Base-by-base conservation (phyloP, 2,329 filamentous ascomycete species). In the Rutstroemia sydowiana region DNA sequence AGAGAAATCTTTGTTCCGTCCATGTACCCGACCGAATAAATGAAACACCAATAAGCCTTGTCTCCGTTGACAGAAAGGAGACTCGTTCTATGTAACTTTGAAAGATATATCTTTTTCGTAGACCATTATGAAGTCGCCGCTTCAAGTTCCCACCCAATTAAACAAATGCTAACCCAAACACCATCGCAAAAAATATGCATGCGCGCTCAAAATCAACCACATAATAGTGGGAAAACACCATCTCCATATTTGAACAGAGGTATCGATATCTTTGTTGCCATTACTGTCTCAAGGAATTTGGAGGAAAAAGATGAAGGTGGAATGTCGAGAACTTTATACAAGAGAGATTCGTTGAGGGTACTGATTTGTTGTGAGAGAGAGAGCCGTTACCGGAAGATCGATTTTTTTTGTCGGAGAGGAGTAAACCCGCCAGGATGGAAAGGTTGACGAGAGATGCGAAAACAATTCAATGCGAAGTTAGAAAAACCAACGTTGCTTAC, bases 81-180 rank as follows among this genome's bases (percentile, higher is more conserved):
- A 65, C 63, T 65, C 62, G 59, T 61, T 65, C 61, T 67, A 65
- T 66, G 59, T 65, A 61, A 59, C 56, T 59, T 41, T 34, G 41
- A 45, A 40, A 54, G 56, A 55, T 61, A 56, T 64, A 55, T 63
- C 64, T 63, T 62, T 61, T 57, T 59, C 57, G 52, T 61, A 59
- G 57, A 61, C 58, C 60, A 53, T n/a, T 51, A 53, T 61, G 63
- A 66, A 65, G 65, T 61, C 63, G 58, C 65, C 64, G 64, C 63
- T 66, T 65, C 65, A 56, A 58, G 54, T 58, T 57, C 48, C 61
- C 57, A 53, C 57, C 58, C 39, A 7, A 52, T 59, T 61, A 65
- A 60, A 50, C 56, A 66, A 50, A 64, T 61, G 63, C 62, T 53
- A 58, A 52, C 60, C 62, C 50, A 61, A 65, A 66, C 64, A 64